phyloP scores from a whole-genome alignment of 345 rosid genomes.

The Citrus mangshanensis region DNA sequence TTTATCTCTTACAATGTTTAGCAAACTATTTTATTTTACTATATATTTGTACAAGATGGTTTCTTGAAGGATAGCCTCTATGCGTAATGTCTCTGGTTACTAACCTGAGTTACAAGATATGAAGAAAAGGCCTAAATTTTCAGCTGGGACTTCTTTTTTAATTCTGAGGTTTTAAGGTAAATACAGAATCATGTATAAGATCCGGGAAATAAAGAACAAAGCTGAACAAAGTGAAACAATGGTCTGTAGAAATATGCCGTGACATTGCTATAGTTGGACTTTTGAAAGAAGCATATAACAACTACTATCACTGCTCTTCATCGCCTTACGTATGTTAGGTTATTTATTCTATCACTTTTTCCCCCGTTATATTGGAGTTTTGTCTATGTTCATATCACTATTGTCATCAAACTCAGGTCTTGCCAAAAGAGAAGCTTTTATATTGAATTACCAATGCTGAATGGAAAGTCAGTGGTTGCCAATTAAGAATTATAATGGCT shows the following conservation, averaged over 20 bases:
- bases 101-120: neutral
- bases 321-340: conserved; percentile 99
- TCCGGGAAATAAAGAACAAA: conserved; percentile 95
- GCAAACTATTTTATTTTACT: neutral
- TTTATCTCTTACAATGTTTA: conserved; percentile 14
- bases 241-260: conserved; percentile 99
- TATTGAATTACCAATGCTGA: neutral
- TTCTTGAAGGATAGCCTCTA: neutral
- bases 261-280: conserved; percentile 99
- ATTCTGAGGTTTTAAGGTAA: too few relatives aligned
- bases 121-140: neutral
- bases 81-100: neutral
- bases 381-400: neutral
- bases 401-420: neutral
- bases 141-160: neutral
- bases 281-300: conserved; percentile 98
- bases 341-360: conserved; percentile 17
- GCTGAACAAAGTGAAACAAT: conserved; percentile 99
- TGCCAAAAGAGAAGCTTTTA: too few relatives aligned
- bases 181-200: conserved; percentile 77
- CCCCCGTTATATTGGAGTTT: conserved; percentile 1
- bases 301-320: conserved; percentile 98
- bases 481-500: neutral
- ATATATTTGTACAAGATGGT: neutral
- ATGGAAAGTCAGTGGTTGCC: neutral